Base-by-base conservation (phyloP, 1,139 yeast genomes). In the Pichia sp. region DNA sequence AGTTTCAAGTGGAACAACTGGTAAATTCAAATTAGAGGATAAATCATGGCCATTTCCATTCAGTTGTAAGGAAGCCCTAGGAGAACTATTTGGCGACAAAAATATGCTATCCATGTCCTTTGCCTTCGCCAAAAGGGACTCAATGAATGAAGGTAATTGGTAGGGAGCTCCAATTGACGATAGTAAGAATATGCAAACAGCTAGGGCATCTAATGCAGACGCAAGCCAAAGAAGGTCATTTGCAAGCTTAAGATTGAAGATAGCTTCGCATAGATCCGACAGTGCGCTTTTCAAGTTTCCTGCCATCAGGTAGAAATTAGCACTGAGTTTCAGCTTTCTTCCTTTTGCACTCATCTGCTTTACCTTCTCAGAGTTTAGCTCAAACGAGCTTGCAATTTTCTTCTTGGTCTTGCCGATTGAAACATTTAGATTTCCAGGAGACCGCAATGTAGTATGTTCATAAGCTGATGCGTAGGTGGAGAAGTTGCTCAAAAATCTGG, bases 221-320 rank as follows among this genome's bases (percentile, higher is more conserved):
- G 86, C 98, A 31, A 89, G 75, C 99, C 99, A 93, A 24, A 93
- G 73, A 64, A 80, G 80, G 68, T 93, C 99, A 51, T 84, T 84
- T 1, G 85, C 75, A 38, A 81, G 76, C 58, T 81, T 81, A 54
- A 91, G 71, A 41, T 78, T 73, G 2, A 75, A 65, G 1, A 87
- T 77, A 0, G 97, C 84, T 45, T 91, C 97, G 12, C 84, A 78
- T 61, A 91, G 87, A 56, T 83, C 81, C 36, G 77, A 75, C 53
- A 91, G 67, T 0, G 98, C 95, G 56, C 84, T 89, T 14, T 75
- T 69, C 53, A 86, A 77, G 57, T 87, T 80, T 0, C 99, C 99
- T 0, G 97, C 86, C 49, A 93, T 70, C 12, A 93, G 72, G 64
- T 81, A 85, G 62, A 92, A 81, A 60, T 86, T 85, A 0, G 91